Evolutionary conservation across 257 asterid genomes (phyloP).

Genomic region (Catharanthus roseus): DNA sequence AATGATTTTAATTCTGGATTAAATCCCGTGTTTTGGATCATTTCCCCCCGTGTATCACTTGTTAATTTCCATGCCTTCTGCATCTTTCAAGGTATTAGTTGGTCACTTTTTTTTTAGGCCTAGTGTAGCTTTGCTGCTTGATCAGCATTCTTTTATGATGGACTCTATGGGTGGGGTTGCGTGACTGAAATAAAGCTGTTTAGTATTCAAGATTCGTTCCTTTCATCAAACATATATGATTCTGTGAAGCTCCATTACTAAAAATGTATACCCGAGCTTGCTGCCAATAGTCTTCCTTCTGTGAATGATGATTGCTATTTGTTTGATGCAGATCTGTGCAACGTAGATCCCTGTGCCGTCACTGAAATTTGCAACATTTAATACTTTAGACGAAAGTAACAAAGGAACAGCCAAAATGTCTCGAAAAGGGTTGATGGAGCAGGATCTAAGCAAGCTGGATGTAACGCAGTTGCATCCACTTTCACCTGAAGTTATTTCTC

Average conservation of each 20-base stretch:
- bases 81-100: too few relatives aligned
- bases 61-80: too few relatives aligned
- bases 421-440: constrained; percentile 92
- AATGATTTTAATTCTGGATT: too few relatives aligned
- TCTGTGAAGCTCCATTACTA: not conserved
- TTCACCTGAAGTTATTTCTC: constrained; percentile 96
- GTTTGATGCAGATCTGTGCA: not conserved
- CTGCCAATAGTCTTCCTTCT: not conserved
- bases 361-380: not conserved
- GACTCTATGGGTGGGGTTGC: not conserved
- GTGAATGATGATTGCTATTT: not conserved
- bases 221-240: not conserved
- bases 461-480: constrained; percentile 72
- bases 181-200: not conserved
- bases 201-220: not conserved
- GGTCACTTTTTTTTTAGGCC: too few relatives aligned
- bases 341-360: not conserved
- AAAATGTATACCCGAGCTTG: not conserved
- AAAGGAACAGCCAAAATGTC: constrained; percentile 53
- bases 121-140: too few relatives aligned
- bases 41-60: too few relatives aligned
- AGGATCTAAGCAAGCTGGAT: constrained; percentile 91
- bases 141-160: not conserved
- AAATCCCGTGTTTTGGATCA: too few relatives aligned
- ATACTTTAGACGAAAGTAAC: not conserved